Evolutionary conservation across 2,329 filamentous ascomycete genomes (phyloP), one percentile per base, ranked within the genome.

Genomic region (Drechmeria coniospora): DNA sequence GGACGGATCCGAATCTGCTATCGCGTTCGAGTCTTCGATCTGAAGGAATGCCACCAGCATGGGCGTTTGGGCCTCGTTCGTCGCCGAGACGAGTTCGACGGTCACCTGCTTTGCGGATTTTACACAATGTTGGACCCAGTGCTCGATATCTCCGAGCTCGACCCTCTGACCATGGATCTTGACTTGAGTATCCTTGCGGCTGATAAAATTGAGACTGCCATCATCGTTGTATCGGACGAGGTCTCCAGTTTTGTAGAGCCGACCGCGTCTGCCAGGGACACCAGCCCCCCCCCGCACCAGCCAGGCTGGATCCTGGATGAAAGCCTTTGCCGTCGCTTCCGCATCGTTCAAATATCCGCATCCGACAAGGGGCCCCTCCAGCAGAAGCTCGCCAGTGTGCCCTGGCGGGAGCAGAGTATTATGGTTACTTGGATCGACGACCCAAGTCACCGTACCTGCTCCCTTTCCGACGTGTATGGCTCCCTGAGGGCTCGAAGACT

Each of bases 291-390:
- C 36, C 11, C 12, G 9, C 2, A 32, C 13, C 3, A 42, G 28
- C 41, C 40, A 44, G 3, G 22, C n/a, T 2, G 40, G 41, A 19
- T 33, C 27, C 12, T 41, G 15, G 19, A 51, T 42, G 18, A 51
- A 53, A 1, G 38, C 37, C 0, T 32, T 12, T 29, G 47, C 32
- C 47, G 60, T 54, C 26, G 36, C 37, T 4, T 25, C 29, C 0
- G 43, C 15, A 15, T 51, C 41, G 27, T 63, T 57, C 10, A 66
- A 42, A 33, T 70, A 71, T 17, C 64, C 61, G 23, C 53, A 46
- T 10, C 57, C 62, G 8, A 70, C 53, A 2, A 57, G 51, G 1
- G 63, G 63, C 1, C 59, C 57, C 32, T 54, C 54, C 13, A 62
- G 31, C 3, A 51, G 34, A 10, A 57, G 37, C 29, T 57, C 54